Conservation (phyloP, 2,329 filamentous ascomycete species). For the Fusarium piperis region DNA sequence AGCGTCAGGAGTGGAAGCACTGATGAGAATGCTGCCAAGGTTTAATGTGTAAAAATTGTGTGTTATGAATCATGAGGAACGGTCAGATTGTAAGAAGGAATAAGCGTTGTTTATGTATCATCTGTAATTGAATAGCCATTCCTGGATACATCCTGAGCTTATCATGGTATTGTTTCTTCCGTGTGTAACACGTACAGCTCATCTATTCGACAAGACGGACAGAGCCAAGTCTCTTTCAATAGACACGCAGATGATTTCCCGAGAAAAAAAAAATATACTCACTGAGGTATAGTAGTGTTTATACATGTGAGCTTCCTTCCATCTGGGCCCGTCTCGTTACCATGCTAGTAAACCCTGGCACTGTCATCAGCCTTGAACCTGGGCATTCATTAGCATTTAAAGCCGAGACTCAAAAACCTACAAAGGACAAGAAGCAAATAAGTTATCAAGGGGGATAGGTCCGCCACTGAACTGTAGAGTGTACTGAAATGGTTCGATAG, state of each 20-base stretch:
- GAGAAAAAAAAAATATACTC: no score
- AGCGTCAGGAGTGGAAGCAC: slow-evolving; percentile 27
- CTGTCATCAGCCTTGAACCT: not conserved
- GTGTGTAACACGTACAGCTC: not conserved
- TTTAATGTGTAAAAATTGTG: not conserved
- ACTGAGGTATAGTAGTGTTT: no score
- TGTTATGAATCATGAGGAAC: not conserved
- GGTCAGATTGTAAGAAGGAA: not conserved
- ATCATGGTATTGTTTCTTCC: no score
- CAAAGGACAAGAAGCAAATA: not conserved
- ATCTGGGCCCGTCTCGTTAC: no score
- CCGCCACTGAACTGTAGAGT: not conserved
- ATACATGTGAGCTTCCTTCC: no score
- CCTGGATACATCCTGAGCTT: not conserved
- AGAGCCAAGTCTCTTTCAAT: not conserved
- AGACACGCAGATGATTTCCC: not conserved
- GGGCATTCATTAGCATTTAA: not conserved
- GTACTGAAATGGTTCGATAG: not conserved
- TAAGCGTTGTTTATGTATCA: not conserved
- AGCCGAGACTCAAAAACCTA: no score
- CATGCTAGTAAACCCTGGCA: not conserved
- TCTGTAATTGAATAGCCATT: not conserved
- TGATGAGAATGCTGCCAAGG: slow-evolving; percentile 2
- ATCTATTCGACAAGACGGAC: not conserved
- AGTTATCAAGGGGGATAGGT: rapidly evolving